Evolutionary conservation across 805 yeast genomes (phyloP).

Genomic region (Saturnispora galanensis): DNA sequence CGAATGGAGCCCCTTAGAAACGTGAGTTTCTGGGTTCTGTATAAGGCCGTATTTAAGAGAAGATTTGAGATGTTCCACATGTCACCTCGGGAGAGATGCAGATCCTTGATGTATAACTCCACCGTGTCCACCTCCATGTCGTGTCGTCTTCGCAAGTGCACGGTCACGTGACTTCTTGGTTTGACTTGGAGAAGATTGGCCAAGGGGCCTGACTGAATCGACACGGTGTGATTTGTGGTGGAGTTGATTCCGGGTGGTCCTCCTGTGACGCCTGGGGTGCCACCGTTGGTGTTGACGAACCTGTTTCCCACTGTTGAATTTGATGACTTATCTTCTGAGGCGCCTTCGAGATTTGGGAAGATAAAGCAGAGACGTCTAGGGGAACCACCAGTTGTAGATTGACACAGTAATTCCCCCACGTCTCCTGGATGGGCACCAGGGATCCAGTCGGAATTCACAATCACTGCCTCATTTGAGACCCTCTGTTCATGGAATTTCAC

Average conservation of each 20-base stretch:
- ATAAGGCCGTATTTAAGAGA: slow-evolving; percentile 54
- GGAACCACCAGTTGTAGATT: slow-evolving; percentile 19
- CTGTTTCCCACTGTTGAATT: slow-evolving; percentile 7
- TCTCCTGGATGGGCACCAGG: slow-evolving; percentile 68
- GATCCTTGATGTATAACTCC: slow-evolving; percentile 73
- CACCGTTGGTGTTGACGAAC: slow-evolving; percentile 16
- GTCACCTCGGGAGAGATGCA: slow-evolving; percentile 76
- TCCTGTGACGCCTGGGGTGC: slow-evolving; percentile 5
- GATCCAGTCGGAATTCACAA: slow-evolving; percentile 48
- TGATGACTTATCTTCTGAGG: slow-evolving; percentile 1
- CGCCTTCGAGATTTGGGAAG: slow-evolving; percentile 23
- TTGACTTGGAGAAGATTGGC: slow-evolving; percentile 55
- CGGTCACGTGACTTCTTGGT: slow-evolving; percentile 54
- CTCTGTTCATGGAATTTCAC: slow-evolving; percentile 61
- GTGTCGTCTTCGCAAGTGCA: slow-evolving; percentile 36
- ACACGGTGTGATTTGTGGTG: slow-evolving; percentile 28
- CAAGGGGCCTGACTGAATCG: slow-evolving; percentile 51
- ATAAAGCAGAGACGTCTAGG: slow-evolving; percentile 35
- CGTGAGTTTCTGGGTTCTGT: slow-evolving; percentile 52
- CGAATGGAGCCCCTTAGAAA: slow-evolving; percentile 53
- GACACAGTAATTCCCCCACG: slow-evolving; percentile 56
- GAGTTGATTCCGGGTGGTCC: no score
- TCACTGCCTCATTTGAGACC: slow-evolving; percentile 45
- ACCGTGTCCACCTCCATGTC: slow-evolving; percentile 69
- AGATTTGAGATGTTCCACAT: slow-evolving; percentile 78